Percentiles rank a stretch among this genome's conserved stretches.
These are phyloP conservation scores for Spergularia marina DNA, from an alignment of 148 eudicot genomes.

Conservation along the genomic window DNA sequence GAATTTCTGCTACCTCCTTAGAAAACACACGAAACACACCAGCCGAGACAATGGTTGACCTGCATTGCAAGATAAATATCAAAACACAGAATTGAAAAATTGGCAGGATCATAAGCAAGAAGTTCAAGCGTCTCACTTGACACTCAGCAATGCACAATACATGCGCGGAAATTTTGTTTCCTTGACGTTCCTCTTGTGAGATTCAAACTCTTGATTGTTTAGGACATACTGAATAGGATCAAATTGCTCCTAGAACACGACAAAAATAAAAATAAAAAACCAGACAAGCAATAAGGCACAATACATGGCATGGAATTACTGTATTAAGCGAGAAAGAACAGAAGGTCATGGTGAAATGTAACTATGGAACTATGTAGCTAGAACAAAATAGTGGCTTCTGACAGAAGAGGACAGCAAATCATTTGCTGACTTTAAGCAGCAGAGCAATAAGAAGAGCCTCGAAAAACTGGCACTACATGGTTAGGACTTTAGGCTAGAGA, in stretches of 20 bases:
- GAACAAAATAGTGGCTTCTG: no score
- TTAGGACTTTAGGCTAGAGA: no score
- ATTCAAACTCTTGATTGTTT: constrained; percentile 60
- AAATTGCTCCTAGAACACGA: constrained; percentile 58
- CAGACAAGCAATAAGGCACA: no score
- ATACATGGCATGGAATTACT: no score
- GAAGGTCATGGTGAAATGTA: not conserved
- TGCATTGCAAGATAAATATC: constrained; percentile 32
- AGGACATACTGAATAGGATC: constrained; percentile 59
- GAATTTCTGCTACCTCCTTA: constrained; percentile 76
- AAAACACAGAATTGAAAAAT: no score
- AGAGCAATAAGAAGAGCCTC: not conserved
- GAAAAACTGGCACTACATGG: no score
- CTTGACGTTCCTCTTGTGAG: constrained; percentile 60
- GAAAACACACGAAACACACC: constrained; percentile 77
- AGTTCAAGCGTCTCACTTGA: constrained; percentile 45
- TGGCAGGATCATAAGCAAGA: not conserved
- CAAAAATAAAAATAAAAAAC: no score
- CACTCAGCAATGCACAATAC: constrained; percentile 69
- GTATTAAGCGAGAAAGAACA: not conserved
- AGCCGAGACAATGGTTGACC: constrained; percentile 69
- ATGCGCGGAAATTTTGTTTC: constrained; percentile 74
- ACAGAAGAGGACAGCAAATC: no score
- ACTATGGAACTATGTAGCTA: no score
- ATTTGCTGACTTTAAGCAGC: not conserved